Evolutionary conservation across 208 protist genomes (phyloP).

Genomic region (Crithidia bombi): DNA sequence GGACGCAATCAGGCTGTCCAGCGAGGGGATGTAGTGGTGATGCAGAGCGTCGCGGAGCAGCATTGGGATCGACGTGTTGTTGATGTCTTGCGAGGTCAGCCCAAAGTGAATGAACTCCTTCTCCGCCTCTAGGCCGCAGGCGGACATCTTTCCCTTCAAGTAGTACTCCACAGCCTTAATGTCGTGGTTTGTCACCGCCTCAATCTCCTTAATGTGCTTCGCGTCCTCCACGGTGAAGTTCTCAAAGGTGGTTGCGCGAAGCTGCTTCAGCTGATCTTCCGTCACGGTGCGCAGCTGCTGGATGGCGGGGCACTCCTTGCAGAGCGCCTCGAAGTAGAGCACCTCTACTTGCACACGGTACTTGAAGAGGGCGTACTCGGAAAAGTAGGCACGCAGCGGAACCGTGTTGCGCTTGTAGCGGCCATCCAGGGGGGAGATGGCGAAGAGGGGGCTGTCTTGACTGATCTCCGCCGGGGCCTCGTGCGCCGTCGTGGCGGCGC

Average conservation of each 20-base stretch:
- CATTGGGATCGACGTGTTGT: slow-evolving; percentile 96
- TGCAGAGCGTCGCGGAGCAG: slow-evolving; percentile 88
- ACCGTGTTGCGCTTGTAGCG: slow-evolving; percentile 85
- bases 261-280: slow-evolving; percentile 50
- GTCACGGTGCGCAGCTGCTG: slow-evolving; percentile 58
- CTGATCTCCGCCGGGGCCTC: slow-evolving; percentile 38
- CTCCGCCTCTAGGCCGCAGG: slow-evolving; percentile 60
- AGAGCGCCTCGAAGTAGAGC: slow-evolving; percentile 88
- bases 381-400: slow-evolving; percentile 89
- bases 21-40: slow-evolving; percentile 72
- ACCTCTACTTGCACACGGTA: slow-evolving; percentile 94
- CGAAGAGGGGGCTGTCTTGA: slow-evolving; percentile 66
- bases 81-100: slow-evolving; percentile 97
- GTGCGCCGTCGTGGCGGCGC: slow-evolving; percentile 27
- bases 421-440: slow-evolving; percentile 94
- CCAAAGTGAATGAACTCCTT: slow-evolving; percentile 97
- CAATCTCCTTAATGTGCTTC: slow-evolving; percentile 90
- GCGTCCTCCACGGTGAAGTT: slow-evolving; percentile 87
- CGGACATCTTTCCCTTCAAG: slow-evolving; percentile 91
- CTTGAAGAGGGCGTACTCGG: slow-evolving; percentile 92
- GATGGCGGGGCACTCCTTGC: slow-evolving; percentile 60
- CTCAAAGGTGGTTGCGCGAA: slow-evolving; percentile 62
- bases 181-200: slow-evolving; percentile 96
- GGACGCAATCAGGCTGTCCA: slow-evolving; percentile 55
- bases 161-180: slow-evolving; percentile 98